Evolutionary conservation across 2,329 filamentous ascomycete species (phyloP).

Genomic region (Sporothrix inflata): DNA sequence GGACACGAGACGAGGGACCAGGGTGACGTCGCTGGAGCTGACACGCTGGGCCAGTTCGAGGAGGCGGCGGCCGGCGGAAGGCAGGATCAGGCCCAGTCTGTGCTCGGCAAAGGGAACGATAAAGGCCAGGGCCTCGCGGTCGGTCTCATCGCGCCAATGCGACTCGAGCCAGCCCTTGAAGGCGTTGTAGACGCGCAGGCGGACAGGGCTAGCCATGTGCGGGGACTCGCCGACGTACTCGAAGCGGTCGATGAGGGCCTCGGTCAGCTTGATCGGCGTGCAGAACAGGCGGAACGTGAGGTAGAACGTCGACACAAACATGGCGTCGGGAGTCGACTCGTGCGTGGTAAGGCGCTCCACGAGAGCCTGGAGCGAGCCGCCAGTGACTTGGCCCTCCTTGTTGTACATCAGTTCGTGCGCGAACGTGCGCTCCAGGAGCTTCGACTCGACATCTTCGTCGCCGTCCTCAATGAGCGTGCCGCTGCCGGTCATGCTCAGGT

Average conservation of each 20-base stretch:
- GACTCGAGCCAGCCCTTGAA: constrained; percentile 98
- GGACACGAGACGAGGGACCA: constrained; percentile 81
- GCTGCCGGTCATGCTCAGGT: constrained; percentile 68
- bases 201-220: constrained; percentile 75
- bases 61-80: constrained; percentile 78
- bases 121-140: constrained; percentile 72
- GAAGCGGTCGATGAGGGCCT: constrained; percentile 85
- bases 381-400: constrained; percentile 92
- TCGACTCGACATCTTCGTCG: constrained; percentile 74
- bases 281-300: constrained; percentile 95
- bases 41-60: constrained; percentile 80
- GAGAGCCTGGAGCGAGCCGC: constrained; percentile 84
- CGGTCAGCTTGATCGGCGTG: constrained; percentile 75
- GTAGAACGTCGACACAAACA: constrained; percentile 94
- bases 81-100: constrained; percentile 69
- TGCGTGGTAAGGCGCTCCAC: constrained; percentile 94
- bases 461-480: constrained; percentile 69
- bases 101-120: constrained; percentile 81
- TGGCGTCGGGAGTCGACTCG: constrained; percentile 86
- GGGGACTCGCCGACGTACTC: constrained; percentile 84
- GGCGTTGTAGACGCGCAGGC: constrained; percentile 89
- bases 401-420: constrained; percentile 91
- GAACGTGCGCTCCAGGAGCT: constrained; percentile 87
- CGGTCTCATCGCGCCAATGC: constrained; percentile 85
- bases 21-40: constrained; percentile 66